A percentile compares a stretch with the other conserved stretches of the same genome.
phyloP scores from a whole-genome alignment of 1,139 yeast genomes.

The Waltiozyma sp. region DNA sequence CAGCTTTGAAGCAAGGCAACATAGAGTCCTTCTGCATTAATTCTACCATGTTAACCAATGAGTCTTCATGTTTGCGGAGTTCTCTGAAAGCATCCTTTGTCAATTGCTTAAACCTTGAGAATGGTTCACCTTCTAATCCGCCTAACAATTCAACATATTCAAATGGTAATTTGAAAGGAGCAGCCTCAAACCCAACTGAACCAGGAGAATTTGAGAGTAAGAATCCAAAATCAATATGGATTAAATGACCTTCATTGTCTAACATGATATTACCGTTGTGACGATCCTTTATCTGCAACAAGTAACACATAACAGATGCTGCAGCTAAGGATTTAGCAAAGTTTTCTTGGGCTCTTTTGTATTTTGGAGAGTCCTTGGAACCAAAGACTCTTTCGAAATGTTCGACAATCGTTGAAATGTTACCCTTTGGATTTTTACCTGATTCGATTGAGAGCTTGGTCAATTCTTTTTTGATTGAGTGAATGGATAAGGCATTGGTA shows the following conservation, averaged over 20 bases:
- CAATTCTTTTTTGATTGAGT: constrained; percentile 84
- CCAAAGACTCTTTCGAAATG: constrained; percentile 75
- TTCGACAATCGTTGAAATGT: constrained; percentile 61
- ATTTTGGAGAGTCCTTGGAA: constrained; percentile 35
- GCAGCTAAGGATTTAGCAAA: constrained; percentile 82
- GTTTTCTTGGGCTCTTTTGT: constrained; percentile 65
- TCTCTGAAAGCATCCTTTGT: constrained; percentile 66
- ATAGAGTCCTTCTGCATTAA: constrained; percentile 87
- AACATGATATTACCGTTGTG: constrained; percentile 95
- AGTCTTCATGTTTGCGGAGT: constrained; percentile 60
- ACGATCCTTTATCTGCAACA: constrained; percentile 86
- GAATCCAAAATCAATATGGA: constrained; percentile 94
- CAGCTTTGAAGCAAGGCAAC: constrained; percentile 85
- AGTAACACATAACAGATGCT: constrained; percentile 78
- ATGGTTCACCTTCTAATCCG: constrained; percentile 54
- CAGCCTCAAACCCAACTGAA: constrained; percentile 91
- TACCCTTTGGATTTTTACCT: constrained; percentile 59
- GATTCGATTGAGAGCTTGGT: constrained; percentile 60
- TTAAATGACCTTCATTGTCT: constrained; percentile 88
- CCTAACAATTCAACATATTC: constrained; percentile 86
- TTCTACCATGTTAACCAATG: constrained; percentile 71
- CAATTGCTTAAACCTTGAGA: constrained; percentile 43
- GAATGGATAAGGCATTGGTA: constrained; percentile 85
- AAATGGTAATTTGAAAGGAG: constrained; percentile 83
- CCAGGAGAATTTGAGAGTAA: constrained; percentile 90